Percentiles rank a stretch among this genome's conserved stretches.
phyloP scores from a whole-genome alignment of 2,329 filamentous ascomycete species.

The Colletotrichum plurivorum region DNA sequence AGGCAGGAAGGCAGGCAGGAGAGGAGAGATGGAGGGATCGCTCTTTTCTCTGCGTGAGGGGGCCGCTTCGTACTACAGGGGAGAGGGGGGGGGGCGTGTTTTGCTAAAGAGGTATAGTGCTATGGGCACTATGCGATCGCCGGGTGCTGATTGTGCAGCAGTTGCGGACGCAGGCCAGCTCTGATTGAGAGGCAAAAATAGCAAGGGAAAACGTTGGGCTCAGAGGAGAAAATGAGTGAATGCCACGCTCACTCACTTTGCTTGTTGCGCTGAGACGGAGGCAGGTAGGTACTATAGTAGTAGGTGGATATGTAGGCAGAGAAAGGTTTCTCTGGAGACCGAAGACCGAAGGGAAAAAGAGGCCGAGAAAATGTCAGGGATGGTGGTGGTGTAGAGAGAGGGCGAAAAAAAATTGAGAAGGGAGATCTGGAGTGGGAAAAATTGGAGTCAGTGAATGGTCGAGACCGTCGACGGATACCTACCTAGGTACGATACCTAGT shows the following conservation, averaged over 20 bases:
- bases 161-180: slow-evolving; percentile 15
- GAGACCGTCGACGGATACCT: slow-evolving; percentile 9
- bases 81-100: slow-evolving; percentile 1
- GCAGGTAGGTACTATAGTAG: not conserved
- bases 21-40: slow-evolving; percentile 38
- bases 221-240: no score
- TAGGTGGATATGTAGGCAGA: not conserved
- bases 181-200: not conserved
- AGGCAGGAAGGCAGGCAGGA: not conserved
- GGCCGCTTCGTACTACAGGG: slow-evolving; percentile 39
- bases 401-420: slow-evolving; percentile 27
- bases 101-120: slow-evolving; percentile 41
- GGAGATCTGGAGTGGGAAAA: slow-evolving; percentile 37
- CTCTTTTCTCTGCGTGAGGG: slow-evolving; percentile 31
- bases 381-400: slow-evolving; percentile 31
- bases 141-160: slow-evolving; percentile 31
- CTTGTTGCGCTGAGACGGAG: no score
- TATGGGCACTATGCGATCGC: slow-evolving; percentile 41
- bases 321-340: slow-evolving; percentile 6
- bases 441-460: slow-evolving; percentile 35
- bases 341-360: not conserved
- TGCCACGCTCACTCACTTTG: no score
- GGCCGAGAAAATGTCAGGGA: slow-evolving; percentile 31
- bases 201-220: not conserved
- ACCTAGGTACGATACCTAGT: not conserved